Evolutionary conservation across 768 basidiomycete species (phyloP), one percentile per base, ranked within the genome.

Genomic region (Naematelia aurantialba): DNA sequence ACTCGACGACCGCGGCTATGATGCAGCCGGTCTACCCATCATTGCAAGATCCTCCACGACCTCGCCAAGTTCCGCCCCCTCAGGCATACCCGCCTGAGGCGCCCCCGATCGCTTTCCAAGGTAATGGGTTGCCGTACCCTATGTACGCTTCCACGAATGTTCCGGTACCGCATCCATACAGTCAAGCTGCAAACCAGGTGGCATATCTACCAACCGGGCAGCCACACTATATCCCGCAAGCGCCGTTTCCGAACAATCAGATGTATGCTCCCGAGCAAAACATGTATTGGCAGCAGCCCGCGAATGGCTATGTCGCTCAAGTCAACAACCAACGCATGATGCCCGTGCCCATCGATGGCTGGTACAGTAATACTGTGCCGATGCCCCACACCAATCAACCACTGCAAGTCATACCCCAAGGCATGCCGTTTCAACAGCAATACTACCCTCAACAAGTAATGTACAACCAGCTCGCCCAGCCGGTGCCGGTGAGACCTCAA

Each of bases 341-440:
- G 55, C 19, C 52, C 8, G 34, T 39, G 34, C 34, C 34, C 34
- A 17, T 39, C 34, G 34, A 39, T 39, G 34, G 34, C 34, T 39
- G 34, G 34, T 39, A 39, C 17, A 39, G 17, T 17, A 39, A 39
- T 39, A 30, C 50, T n/a, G 30, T 56, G 39, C 44, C 44, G 11
- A 24, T 52, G 39, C 34, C 44, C 17, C 14, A 31, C 39, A 4
- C 52, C 29, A 14, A 14, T 45, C 52, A 25, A 14, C 45, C 55
- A 4, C 64, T 69, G 68, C 68, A 62, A 19, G 64, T 66, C 62
- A 67, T 67, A 13, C 60, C 68, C 2, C 68, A 66, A 62, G 65
- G 65, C 5, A 50, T 60, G 13, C 68, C 58, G 12, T 59, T 55
- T 3, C 66, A 61, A 50, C 53, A 54, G 5, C 60, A 59, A 12